phyloP scores from a whole-genome alignment of 768 basidiomycete species.

The Boletales sp. region DNA sequence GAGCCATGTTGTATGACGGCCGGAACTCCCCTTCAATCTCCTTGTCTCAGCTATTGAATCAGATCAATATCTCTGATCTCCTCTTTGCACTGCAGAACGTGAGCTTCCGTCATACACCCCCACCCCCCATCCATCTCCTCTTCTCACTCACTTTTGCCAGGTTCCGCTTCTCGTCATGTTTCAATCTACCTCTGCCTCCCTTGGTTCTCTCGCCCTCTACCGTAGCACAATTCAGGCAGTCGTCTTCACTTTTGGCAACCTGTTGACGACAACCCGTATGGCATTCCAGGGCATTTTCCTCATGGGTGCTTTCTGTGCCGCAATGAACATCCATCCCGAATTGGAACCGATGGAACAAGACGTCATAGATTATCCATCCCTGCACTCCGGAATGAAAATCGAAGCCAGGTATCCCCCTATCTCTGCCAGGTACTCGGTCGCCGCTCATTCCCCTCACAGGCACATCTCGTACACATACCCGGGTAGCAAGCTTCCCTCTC shows the following conservation, averaged over 20 bases:
- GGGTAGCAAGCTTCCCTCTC: constrained; percentile 60
- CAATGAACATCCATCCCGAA: constrained; percentile 64
- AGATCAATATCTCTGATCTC: constrained; percentile 62
- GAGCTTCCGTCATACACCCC: constrained; percentile 20
- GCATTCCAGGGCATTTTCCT: constrained; percentile 85
- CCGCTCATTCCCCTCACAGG: neutral
- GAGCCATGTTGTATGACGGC: constrained; percentile 56
- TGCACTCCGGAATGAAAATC: constrained; percentile 61
- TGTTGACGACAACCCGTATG: constrained; percentile 64
- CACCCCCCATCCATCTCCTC: neutral
- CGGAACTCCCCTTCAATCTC: constrained; percentile 39
- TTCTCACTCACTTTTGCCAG: constrained; percentile 36
- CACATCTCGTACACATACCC: constrained; percentile 74
- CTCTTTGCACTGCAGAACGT: constrained; percentile 69
- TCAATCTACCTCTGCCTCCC: constrained; percentile 66
- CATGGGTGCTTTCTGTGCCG: constrained; percentile 82
- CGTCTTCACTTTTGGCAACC: constrained; percentile 58
- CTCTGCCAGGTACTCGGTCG: constrained; percentile 8
- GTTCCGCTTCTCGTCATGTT: constrained; percentile 71
- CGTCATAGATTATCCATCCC: constrained; percentile 43
- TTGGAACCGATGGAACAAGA: constrained; percentile 61
- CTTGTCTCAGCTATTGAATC: constrained; percentile 45
- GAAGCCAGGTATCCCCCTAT: constrained; percentile 53
- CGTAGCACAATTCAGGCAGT: constrained; percentile 74
- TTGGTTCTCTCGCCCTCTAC: constrained; percentile 81